Percentiles rank a stretch among this genome's conserved stretches.
Evolutionary conservation across 2,329 filamentous ascomycete species (phyloP).

Genomic region (Fusarium fujikuroi): DNA sequence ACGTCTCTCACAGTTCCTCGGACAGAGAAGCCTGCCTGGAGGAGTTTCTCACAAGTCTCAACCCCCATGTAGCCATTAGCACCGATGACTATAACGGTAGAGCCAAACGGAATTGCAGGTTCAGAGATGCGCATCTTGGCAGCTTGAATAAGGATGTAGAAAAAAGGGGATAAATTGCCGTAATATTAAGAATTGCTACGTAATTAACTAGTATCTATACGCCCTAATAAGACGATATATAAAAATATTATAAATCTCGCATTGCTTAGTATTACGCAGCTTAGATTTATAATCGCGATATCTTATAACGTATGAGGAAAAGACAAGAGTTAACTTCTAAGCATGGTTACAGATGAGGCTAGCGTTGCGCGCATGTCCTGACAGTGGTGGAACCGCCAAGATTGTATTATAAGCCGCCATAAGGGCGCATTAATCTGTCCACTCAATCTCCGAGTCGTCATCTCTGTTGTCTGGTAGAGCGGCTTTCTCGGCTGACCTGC

Average conservation of each 20-base stretch:
- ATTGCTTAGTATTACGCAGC: background rate
- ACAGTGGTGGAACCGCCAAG: background rate
- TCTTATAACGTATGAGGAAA: too few species aligned
- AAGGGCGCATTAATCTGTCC: background rate
- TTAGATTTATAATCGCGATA: background rate
- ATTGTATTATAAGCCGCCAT: background rate
- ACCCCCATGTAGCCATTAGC: background rate
- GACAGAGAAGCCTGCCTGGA: background rate
- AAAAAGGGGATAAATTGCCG: background rate
- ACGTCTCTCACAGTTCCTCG: background rate
- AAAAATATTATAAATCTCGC: background rate
- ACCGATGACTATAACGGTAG: background rate
- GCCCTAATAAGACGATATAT: too few species aligned
- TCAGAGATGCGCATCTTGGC: background rate
- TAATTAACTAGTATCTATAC: background rate
- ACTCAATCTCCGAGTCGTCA: too few species aligned
- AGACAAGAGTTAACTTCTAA: background rate
- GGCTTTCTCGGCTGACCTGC: accelerated
- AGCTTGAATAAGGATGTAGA: background rate
- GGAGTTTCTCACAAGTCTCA: background rate
- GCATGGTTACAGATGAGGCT: background rate
- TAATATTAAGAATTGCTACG: accelerated
- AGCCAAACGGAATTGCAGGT: background rate
- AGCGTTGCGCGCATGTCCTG: background rate
- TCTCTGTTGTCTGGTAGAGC: background rate